Base-by-base conservation (phyloP, 2,329 filamentous ascomycete species). In the Didymella arachidicola region DNA sequence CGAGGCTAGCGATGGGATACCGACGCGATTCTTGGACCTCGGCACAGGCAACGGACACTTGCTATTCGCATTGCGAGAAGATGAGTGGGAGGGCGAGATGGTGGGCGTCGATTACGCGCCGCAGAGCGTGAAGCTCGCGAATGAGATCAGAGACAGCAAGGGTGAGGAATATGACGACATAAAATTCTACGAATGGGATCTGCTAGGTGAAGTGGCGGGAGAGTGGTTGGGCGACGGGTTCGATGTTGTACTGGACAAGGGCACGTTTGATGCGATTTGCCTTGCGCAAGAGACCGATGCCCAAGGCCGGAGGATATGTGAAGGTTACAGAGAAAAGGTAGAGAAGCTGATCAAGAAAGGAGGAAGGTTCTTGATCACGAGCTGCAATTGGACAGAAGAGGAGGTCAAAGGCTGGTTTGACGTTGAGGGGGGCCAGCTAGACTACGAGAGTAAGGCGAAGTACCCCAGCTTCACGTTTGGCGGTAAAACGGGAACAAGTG, bases 331-430 rank as follows among this genome's bases (percentile, higher is more conserved):
- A 46, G 82, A 84, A 45, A 86, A 87, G 51, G 88, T 94, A 30
- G 80, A 88, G 61, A 79, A 78, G 27, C 82, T 98, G 63, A 84
- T 98, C 50, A 87, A 86, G 67, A 79, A 78, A 1, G 89, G 88
- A 1, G 92, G 92, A 0, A 81, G 92, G 25, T 85, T 98, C 68
- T 78, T 97, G 59, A 86, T 99, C 53, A 98, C 95, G 53, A 97
- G 93, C 77, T 99, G 95, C 77, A 99, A 99, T 79, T 99, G 95
- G 95, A 98, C 94, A 1, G 93, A 95, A 80, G 85, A 87, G 39
- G 95, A 99, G 81, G 79, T 99, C 69, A 81, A 84, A 60, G 79
- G 79, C 16, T 98, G 94, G 93, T 95, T 98, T 73, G 87, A 84
- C 49, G 68, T 98, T 72, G 86, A 84, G 49, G 68, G 72, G 4